Evolutionary conservation across 805 yeast genomes (phyloP).

Genomic region (Yarrowia porcina): DNA sequence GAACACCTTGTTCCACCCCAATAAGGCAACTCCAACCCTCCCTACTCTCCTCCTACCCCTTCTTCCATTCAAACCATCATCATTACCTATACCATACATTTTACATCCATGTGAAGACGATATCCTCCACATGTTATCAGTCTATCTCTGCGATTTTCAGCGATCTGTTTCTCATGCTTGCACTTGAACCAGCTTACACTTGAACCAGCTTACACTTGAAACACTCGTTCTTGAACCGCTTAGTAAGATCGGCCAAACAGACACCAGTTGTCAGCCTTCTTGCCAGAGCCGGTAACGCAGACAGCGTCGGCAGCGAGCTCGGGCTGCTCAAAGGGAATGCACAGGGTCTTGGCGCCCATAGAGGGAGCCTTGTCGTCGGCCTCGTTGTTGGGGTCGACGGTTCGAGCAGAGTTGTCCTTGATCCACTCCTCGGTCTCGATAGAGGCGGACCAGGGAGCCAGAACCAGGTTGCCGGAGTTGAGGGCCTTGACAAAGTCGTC

Average conservation of each 20-base stretch:
- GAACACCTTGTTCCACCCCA: too few species aligned
- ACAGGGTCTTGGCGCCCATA: conserved; percentile 98
- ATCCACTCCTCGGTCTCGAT: conserved; percentile 95
- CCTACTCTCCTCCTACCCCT: too few species aligned
- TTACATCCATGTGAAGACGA: not conserved
- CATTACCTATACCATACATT: conserved; percentile 14
- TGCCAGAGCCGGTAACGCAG: conserved; percentile 78
- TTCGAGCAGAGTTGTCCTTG: conserved; percentile 79
- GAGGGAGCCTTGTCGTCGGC: conserved; percentile 97
- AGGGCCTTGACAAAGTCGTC: conserved; percentile 88
- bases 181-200: not conserved
- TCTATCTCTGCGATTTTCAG: not conserved
- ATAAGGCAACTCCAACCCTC: too few species aligned
- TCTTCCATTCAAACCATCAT: not conserved
- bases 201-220: not conserved
- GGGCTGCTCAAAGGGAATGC: conserved; percentile 95
- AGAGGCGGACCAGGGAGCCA: conserved; percentile 97
- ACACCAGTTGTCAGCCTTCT: conserved; percentile 74
- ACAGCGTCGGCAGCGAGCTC: conserved; percentile 70
- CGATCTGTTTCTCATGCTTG: not conserved
- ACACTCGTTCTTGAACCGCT: not conserved
- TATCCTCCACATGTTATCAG: not conserved
- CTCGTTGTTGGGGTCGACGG: conserved; percentile 72
- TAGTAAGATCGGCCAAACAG: conserved; percentile 97
- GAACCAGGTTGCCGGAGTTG: conserved; percentile 83